A percentile compares a stretch with the other conserved stretches of the same genome.
Conservation (phyloP, 495 filamentous ascomycete genomes). For the Trichoderma reesei region DNA sequence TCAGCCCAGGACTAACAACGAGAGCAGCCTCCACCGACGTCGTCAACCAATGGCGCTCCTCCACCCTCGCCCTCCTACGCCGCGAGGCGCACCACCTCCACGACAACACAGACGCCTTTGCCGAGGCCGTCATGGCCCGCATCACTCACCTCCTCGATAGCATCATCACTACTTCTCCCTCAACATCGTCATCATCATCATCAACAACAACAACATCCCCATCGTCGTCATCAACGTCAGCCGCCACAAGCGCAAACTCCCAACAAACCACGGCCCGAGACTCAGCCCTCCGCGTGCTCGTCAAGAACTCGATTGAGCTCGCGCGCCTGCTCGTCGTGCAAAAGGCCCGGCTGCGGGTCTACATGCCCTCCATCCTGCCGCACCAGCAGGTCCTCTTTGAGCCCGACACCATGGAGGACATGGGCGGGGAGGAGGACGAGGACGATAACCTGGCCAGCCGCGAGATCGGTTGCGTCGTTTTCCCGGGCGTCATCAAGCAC, state of each 20-base stretch:
- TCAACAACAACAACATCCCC: not conserved
- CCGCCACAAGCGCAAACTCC: conserved; percentile 18
- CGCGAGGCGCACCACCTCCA: conserved; percentile 37
- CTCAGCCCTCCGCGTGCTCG: conserved; percentile 32
- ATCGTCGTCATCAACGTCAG: not conserved
- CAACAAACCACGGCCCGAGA: conserved; percentile 30
- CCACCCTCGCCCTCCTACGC: conserved; percentile 41
- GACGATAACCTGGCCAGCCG: conserved; percentile 25
- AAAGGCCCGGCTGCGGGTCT: conserved; percentile 40
- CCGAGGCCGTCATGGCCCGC: conserved; percentile 27
- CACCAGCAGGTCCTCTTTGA: conserved; percentile 42
- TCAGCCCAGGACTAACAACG: not conserved
- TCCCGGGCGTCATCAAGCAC: conserved; percentile 44
- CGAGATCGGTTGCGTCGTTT: conserved; percentile 41
- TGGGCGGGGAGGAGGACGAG: conserved; percentile 44
- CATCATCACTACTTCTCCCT: conserved; percentile 20
- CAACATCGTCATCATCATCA: conserved; percentile 20
- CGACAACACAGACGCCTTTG: conserved; percentile 26
- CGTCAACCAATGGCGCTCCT: conserved; percentile 46
- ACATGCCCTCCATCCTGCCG: conserved; percentile 39
- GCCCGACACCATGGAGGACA: conserved; percentile 43
- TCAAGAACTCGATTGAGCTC: conserved; percentile 39
- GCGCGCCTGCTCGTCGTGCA: conserved; percentile 42
- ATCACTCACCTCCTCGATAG: conserved; percentile 32
- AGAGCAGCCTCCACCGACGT: conserved; percentile 32